Base-by-base conservation (phyloP, 225 moss, liverwort and hornwort species). In the Marchantia paleacea region DNA sequence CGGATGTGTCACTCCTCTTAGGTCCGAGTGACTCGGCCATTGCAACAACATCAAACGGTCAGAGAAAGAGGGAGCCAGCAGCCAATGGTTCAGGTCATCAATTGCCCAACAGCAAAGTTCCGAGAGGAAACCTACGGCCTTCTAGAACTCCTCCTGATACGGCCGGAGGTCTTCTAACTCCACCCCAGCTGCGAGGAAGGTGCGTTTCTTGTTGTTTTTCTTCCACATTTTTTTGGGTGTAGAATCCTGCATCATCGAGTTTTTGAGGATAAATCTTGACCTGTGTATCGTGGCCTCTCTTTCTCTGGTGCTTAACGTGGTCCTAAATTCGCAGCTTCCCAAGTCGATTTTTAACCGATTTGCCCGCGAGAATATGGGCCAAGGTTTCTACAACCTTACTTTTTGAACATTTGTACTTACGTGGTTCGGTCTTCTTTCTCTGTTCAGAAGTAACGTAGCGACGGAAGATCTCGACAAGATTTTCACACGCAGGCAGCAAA, bases 401-500 rank as follows among this genome's bases (percentile, higher is more conserved):
- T 39, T 39, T 5, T 39, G 39, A 39, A 2, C 39, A 39, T 5
- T 39, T 39, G 2, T 39, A 39, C 5, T 39, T 39, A 2, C 39
- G 39, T 39, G 39, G 39, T 39, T 55, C 11, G 9, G 47, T 62
- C 13, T 10, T 6, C 57, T 69, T 81, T n/a, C 16, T 66, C 20
- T 75, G 29, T 18, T 62, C 91, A 95, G 96, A 84, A 91, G 94
- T 71, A 96, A 96, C 83, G 91, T 96, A 64, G 92, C 96, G 51
- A 96, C 94, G 14, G 96, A 96, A 85, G 96, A 96, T 84, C 85
- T 96, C 28, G 96, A 94, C 67, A 96, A 92, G 82, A 91, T 94
- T 49, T 96, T 96, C 80, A 94, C 91, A 65, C 89, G 89, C 62
- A 88, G 88, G 82, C 87, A 85, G 80, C 88, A 87, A 82, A 88